A percentile compares a stretch with the other conserved stretches of the same genome.
Evolutionary conservation across 257 asterid species (phyloP).

Genomic region (Fraxinus americana): DNA sequence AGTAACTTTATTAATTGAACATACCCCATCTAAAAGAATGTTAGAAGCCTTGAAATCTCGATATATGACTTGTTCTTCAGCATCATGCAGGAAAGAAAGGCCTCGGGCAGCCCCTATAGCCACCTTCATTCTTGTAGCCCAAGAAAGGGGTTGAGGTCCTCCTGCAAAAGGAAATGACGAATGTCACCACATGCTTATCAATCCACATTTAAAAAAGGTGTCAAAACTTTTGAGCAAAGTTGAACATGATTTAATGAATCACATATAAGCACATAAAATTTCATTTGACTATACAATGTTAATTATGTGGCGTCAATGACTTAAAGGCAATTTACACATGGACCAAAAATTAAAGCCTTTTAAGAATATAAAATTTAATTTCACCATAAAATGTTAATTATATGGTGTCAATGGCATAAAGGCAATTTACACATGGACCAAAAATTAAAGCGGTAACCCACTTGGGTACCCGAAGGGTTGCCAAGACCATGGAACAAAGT

Average conservation of each 20-base stretch:
- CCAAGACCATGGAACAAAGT: not conserved
- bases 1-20: not conserved
- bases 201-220: slow-evolving; percentile 8
- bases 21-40: slow-evolving; percentile 51
- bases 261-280: not conserved
- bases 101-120: slow-evolving; percentile 60
- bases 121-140: slow-evolving; percentile 57
- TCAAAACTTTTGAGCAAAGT: not conserved
- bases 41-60: slow-evolving; percentile 61
- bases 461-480: too few relatives aligned
- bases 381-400: too few relatives aligned
- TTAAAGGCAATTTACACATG: too few relatives aligned
- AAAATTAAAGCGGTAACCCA: too few relatives aligned
- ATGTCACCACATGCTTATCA: not conserved
- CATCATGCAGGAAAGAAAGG: slow-evolving; percentile 54
- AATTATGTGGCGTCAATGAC: too few relatives aligned
- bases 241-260: too few relatives aligned
- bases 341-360: too few relatives aligned
- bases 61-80: slow-evolving; percentile 51
- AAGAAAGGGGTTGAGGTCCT: slow-evolving; percentile 50
- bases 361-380: too few relatives aligned
- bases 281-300: not conserved
- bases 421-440: not conserved
- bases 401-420: too few relatives aligned
- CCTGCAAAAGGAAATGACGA: slow-evolving; percentile 30